Evolutionary conservation across 352 stramenopile genomes (phyloP), one percentile per base, ranked within the genome.

Genomic region (Phytopythium ostracodes): DNA sequence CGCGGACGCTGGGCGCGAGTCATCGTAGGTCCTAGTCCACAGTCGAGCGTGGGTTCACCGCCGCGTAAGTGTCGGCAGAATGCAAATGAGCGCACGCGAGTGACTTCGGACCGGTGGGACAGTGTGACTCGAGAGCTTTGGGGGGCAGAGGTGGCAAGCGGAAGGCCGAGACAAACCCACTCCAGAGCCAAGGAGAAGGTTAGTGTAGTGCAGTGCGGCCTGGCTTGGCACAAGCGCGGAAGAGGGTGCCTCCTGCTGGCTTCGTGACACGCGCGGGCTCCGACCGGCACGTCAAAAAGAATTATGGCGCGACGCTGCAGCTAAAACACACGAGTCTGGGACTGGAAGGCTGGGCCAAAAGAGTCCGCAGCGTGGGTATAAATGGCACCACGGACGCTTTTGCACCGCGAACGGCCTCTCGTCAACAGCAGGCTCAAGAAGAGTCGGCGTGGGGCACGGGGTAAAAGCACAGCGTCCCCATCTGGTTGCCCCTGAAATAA

Each of bases 1-100:
- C 79, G 68, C 3, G 76, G 79, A 42, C 79, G 78, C 40, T 65
- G 63, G 22, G 38, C 47, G 8, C 64, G 66, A 52, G 69, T 35
- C 50, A 60, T 60, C 17, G 7, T 56, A 38, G 15, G 25, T 24
- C 9, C 11, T 18, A 25, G 31, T 22, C 12, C 17, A 8, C 27
- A 18, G 29, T 15, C 31, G 51, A 8, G 17, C 17, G 4, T 20
- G 27, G 31, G 1, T 7, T 4, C 31, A 11, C 4, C 11, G 11
- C 22, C 20, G 50, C 7, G 31, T 12, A 17, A n/a, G 18, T 7
- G 12, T 29, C 14, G 31, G 29, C 29, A 57, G 51, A 46, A 46
- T 3, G 31, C 11, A 44, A 57, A 42, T 57, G 31, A 44, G 18
- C 27, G 42, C 20, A 22, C 11, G 42, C 42, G 42, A 49, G 20